Evolutionary conservation across 169 alveolate species (phyloP), one percentile per base, ranked within the genome.

Genomic region (Cryptosporidium baileyi): DNA sequence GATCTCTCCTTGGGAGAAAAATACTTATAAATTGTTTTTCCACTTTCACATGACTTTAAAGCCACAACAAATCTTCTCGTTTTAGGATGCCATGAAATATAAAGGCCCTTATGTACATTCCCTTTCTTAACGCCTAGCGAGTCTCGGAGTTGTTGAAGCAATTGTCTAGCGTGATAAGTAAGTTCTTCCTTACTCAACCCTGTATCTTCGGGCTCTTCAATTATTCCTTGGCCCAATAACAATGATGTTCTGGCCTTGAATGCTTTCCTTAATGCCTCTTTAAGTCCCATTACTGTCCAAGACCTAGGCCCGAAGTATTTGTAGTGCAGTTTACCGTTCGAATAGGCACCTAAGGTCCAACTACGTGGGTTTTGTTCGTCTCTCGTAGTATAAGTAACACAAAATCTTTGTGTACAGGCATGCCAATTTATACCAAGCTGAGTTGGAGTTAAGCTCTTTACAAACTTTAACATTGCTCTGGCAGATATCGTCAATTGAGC

Each of bases 1-100:
- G 85, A 74, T 44, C 85, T 74, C 57, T 74, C 85, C 41, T 74
- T 74, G 32, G 85, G 85, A 52, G 85, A 74, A 36, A 74, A 74
- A 60, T 74, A 74, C 32, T 74, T 74, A 67, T 74, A 74, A 17
- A 74, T 74, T 6, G 85, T 74, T 36, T 74, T 74, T 26, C 85
- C 85, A 34, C 85, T 74, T 17, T 74, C 85, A 57, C 85, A 74
- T 2, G 85, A 74, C 49, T 74, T 74, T 13, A 74, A 43, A 26
- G 85, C 85, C 4, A 74, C 85, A 0, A 74, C 85, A 28, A 74
- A 74, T 74, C 85, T 74, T 60, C 85, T 74, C 13, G 85, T 74
- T 22, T 74, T 74, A 4, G 85, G 85, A 9, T 74, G 85, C 85
- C 85, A 74, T 51, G 85, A 74, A 11, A 74, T 74, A 19, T 74